Percentiles rank a stretch among this genome's conserved stretches.
Evolutionary conservation across 495 filamentous ascomycete genomes (phyloP).

Genomic region (Melanomma pulvis-pyrius): DNA sequence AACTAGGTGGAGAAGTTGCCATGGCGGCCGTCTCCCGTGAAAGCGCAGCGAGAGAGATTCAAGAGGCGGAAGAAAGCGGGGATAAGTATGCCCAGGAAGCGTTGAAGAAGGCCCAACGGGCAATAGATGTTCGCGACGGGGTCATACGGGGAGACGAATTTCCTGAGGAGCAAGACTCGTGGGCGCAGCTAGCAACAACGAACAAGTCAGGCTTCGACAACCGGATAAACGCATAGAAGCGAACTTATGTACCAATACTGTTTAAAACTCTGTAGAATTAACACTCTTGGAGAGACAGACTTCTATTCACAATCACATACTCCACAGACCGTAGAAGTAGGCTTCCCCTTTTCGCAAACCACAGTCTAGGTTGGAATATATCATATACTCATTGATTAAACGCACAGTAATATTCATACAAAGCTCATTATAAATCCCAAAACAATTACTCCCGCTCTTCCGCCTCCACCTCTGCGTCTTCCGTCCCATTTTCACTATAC

Average conservation of each 20-base stretch:
- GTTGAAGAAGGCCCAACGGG: neutral
- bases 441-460: too few species aligned
- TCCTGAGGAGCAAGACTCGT: neutral
- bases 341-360: too few species aligned
- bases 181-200: neutral
- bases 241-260: neutral
- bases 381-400: too few species aligned
- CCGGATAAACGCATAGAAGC: neutral
- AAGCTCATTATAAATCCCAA: too few species aligned
- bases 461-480: neutral
- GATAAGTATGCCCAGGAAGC: neutral
- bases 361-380: too few species aligned
- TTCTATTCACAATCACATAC: too few species aligned
- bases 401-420: too few species aligned
- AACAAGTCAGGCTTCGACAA: neutral
- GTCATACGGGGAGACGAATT: too few species aligned
- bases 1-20: neutral
- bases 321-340: too few species aligned
- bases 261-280: neutral
- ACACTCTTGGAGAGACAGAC: neutral
- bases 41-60: neutral
- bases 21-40: neutral
- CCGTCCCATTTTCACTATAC: neutral
- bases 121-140: neutral
- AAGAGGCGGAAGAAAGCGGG: neutral